Base-by-base conservation (phyloP, 805 yeast genomes). In the Kodamaea jinghongensis region DNA sequence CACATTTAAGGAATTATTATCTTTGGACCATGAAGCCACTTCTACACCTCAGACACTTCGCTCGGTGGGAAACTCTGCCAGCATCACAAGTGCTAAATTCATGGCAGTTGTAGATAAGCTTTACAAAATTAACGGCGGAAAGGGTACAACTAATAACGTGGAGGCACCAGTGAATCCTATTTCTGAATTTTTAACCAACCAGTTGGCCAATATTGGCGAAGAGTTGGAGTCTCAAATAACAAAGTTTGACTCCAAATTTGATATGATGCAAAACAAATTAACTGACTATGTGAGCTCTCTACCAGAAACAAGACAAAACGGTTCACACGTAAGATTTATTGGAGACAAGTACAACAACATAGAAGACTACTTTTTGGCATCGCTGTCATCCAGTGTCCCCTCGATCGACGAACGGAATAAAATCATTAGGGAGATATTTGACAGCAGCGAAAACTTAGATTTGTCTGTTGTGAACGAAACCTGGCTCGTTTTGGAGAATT, bases 381-480 rank as follows among this genome's bases (percentile, higher is more conserved):
- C 58, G 1, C 56, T 67, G 4, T 43, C 63, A 1, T 44, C 57
- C 4, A 38, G 50, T 3, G 46, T 55, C 4, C 57, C 51, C 39
- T 47, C 45, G n/a, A 52, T 42, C 26, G 51, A 56, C 17, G 70
- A 61, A 15, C 51, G 51, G 17, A 63, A 62, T 28, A 42, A 32
- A 25, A 46, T 57, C 2, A 56, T 65, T 6, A 38, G 56, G 22
- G 67, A 60, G 17, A 52, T 63, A 3, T 69, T 67, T 43, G 64
- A 61, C 13, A 60, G 56, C 44, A 57, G 58, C 44, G 75, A 68
- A 28, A 67, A 63, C 41, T 52, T 69, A 39, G 75, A 69, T 37
- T 54, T 66, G 31, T 61, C 73, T 11, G 58, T 67, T 20, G 54
- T 67, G 33, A 69, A 63, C 48, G 75, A 69, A 45, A 59, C 73